Evolutionary conservation across 2,329 filamentous ascomycete genomes (phyloP).

Genomic region (Verticillium nubilum): DNA sequence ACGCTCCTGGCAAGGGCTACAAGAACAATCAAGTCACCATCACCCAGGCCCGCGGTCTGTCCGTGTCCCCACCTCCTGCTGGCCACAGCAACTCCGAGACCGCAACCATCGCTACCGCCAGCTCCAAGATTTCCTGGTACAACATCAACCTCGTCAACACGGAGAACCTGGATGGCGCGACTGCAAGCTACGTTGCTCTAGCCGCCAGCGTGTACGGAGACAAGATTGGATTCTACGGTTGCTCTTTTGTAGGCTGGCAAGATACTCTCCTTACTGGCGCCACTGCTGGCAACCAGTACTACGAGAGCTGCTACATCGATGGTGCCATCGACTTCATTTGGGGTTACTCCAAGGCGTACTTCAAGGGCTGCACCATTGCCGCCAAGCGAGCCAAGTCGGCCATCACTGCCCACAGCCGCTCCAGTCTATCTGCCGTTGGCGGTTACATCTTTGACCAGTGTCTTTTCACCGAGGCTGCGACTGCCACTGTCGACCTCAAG

Average conservation of each 20-base stretch:
- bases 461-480: conserved; percentile 45
- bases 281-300: conserved; percentile 36
- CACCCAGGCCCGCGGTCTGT: conserved; percentile 34
- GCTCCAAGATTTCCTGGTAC: conserved; percentile 45
- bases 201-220: conserved; percentile 36
- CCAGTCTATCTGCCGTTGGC: conserved; percentile 33
- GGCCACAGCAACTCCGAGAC: conserved; percentile 45
- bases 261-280: conserved; percentile 41
- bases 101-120: conserved; percentile 36
- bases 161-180: conserved; percentile 3
- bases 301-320: conserved; percentile 33
- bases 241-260: conserved; percentile 38
- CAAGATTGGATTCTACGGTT: conserved; percentile 39
- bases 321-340: conserved; percentile 45
- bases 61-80: neutral
- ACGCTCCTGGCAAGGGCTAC: conserved; percentile 39
- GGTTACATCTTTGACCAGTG: conserved; percentile 29
- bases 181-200: conserved; percentile 35
- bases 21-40: conserved; percentile 51
- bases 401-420: conserved; percentile 39
- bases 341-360: conserved; percentile 20
- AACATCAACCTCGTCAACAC: conserved; percentile 49
- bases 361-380: conserved; percentile 22
- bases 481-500: conserved; percentile 22
- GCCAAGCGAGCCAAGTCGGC: conserved; percentile 19